phyloP scores from a whole-genome alignment of 2,329 filamentous ascomycete genomes.

The Sporothrix humicola region DNA sequence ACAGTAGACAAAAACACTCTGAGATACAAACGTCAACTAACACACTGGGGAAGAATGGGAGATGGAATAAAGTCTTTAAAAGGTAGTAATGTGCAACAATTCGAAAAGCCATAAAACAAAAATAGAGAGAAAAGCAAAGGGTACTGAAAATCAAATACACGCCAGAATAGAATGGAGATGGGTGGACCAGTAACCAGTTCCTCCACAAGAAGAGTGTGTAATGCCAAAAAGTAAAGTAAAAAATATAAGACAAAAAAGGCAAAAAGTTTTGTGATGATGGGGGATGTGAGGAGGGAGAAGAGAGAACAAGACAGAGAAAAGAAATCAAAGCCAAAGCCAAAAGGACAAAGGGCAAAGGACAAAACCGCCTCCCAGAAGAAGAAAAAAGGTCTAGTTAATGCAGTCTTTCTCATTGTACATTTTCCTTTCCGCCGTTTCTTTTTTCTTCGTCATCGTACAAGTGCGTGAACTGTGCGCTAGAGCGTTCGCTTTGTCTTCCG shows the following conservation, averaged over 20 bases:
- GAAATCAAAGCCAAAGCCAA: background rate
- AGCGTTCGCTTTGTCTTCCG: background rate
- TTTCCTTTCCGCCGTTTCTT: background rate
- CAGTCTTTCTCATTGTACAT: slow-evolving; percentile 4
- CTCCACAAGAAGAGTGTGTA: slow-evolving; percentile 20
- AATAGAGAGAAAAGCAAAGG: background rate
- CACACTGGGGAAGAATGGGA: slow-evolving; percentile 25
- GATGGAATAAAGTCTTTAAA: slow-evolving; percentile 19
- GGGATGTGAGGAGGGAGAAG: background rate
- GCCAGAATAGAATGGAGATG: slow-evolving; percentile 21
- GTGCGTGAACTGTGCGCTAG: background rate
- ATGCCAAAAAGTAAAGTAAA: slow-evolving; percentile 22
- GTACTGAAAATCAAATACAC: slow-evolving; percentile 12
- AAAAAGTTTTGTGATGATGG: background rate
- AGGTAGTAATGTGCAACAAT: slow-evolving; percentile 6
- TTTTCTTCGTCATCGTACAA: slow-evolving; percentile 34
- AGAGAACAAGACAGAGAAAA: background rate
- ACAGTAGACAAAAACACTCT: background rate
- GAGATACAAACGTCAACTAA: background rate
- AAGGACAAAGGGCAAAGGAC: background rate
- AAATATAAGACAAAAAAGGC: slow-evolving; percentile 7
- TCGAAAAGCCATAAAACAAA: background rate
- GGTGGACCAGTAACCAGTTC: slow-evolving; percentile 24
- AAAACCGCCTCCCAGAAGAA: background rate
- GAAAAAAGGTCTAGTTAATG: background rate